phyloP scores from a whole-genome alignment of 257 asterid genomes.

The Solanum chilense region DNA sequence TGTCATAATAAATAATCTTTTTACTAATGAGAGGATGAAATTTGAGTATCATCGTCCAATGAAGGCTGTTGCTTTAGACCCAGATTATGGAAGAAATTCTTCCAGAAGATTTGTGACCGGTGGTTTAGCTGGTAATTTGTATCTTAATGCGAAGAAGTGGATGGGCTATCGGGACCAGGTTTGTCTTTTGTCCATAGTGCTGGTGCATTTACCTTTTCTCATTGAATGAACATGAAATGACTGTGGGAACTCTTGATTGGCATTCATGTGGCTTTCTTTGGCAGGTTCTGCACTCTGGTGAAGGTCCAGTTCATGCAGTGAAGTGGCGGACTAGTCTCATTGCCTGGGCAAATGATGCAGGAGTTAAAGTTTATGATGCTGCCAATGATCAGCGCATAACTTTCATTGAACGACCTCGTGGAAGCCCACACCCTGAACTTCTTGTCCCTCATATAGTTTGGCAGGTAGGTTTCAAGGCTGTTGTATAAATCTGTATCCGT shows the following conservation, averaged over 20 bases:
- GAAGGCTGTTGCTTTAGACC: slow-evolving; percentile 95
- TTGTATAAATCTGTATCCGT: not conserved
- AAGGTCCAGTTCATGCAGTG: slow-evolving; percentile 94
- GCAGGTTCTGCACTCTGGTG: slow-evolving; percentile 95
- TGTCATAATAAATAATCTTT: slow-evolving; percentile 82
- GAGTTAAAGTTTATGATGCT: slow-evolving; percentile 96
- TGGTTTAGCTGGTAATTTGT: slow-evolving; percentile 93
- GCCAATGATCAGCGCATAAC: slow-evolving; percentile 87
- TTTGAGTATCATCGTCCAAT: slow-evolving; percentile 96
- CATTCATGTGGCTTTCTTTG: slow-evolving; percentile 10
- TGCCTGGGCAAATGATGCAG: slow-evolving; percentile 99
- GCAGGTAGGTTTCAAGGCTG: slow-evolving; percentile 56
- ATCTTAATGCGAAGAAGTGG: slow-evolving; percentile 86
- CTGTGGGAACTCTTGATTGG: slow-evolving; percentile 3
- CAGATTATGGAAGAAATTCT: slow-evolving; percentile 79
- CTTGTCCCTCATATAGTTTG: slow-evolving; percentile 93
- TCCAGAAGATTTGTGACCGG: slow-evolving; percentile 94
- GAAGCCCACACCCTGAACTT: slow-evolving; percentile 93
- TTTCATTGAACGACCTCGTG: slow-evolving; percentile 88
- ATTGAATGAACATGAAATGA: slow-evolving; percentile 7
- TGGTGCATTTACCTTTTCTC: not conserved
- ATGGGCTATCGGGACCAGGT: slow-evolving; percentile 96
- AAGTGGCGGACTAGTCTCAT: slow-evolving; percentile 90
- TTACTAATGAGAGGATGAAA: slow-evolving; percentile 77
- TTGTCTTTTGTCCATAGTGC: slow-evolving; percentile 14